Percentiles rank a stretch among this genome's conserved stretches.
Conservation (phyloP, 495 filamentous ascomycete genomes). For the Daldinia concentrica region DNA sequence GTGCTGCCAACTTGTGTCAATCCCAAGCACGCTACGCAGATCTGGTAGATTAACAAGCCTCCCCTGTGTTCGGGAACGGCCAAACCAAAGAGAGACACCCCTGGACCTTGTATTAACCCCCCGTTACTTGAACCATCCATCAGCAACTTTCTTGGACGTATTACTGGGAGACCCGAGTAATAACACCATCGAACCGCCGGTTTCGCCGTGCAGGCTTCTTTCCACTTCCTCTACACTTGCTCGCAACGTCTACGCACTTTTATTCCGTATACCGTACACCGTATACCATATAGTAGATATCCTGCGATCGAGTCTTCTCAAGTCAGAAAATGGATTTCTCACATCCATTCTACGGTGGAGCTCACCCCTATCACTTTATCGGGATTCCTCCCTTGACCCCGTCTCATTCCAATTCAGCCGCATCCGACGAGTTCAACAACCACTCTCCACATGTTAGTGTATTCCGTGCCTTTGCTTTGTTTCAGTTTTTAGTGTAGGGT, state of each 20-base stretch:
- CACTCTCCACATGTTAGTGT: slow-evolving; percentile 63
- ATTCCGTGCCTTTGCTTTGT: slow-evolving; percentile 29
- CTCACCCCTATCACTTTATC: slow-evolving; percentile 65
- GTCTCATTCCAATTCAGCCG: slow-evolving; percentile 60
- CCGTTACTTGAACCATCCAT: slow-evolving; percentile 43
- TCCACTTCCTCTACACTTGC: slow-evolving; percentile 23
- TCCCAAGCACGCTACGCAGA: slow-evolving; percentile 27
- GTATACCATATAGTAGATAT: not conserved
- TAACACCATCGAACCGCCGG: slow-evolving; percentile 40
- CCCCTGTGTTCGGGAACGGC: slow-evolving; percentile 34
- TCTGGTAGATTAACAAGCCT: slow-evolving; percentile 27
- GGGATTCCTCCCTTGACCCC: slow-evolving; percentile 63
- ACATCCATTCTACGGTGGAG: slow-evolving; percentile 55
- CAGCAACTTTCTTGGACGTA: slow-evolving; percentile 24
- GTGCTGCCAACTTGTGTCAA: slow-evolving; percentile 39
- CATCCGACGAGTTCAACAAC: slow-evolving; percentile 64
- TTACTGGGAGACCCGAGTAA: slow-evolving; percentile 31
- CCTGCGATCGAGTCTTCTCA: slow-evolving; percentile 8
- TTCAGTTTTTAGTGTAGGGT: slow-evolving; percentile 24
- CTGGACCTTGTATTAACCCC: slow-evolving; percentile 23
- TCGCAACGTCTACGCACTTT: slow-evolving; percentile 10
- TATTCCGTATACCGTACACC: slow-evolving; percentile 15
- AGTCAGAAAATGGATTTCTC: slow-evolving; percentile 56
- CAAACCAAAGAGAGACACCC: slow-evolving; percentile 32
- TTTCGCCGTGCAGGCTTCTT: slow-evolving; percentile 37